phyloP scores from a whole-genome alignment of 805 yeast species.

The Starmerella scarabaei region DNA sequence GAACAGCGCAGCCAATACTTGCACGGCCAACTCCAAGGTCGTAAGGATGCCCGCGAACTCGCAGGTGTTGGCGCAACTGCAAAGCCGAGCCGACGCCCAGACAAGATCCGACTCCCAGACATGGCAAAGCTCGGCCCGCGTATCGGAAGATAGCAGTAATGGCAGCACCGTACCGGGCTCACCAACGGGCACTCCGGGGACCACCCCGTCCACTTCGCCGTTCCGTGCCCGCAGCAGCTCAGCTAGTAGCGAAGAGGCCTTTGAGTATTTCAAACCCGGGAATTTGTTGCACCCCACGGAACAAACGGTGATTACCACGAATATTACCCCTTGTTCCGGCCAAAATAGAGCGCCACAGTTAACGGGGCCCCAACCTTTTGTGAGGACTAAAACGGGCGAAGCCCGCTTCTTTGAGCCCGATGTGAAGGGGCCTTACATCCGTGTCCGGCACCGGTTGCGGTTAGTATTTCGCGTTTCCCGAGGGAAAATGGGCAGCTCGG shows the following conservation, averaged over 20 bases:
- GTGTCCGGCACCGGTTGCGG: constrained; percentile 20
- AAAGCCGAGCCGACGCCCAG: neutral
- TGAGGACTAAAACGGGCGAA: constrained; percentile 21
- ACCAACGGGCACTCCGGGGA: no score
- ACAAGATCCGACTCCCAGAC: neutral
- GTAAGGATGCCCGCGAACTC: neutral
- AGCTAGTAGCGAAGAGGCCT: neutral
- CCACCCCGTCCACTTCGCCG: no score
- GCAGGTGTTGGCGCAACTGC: neutral
- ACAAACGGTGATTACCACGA: constrained; percentile 15
- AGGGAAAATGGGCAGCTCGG: constrained; percentile 3
- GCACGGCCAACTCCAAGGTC: neutral
- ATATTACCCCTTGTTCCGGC: constrained; percentile 13
- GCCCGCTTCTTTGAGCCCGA: constrained; percentile 22
- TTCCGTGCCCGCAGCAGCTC: neutral
- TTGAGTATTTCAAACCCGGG: neutral
- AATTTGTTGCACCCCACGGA: constrained; percentile 16
- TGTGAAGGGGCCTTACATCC: constrained; percentile 19
- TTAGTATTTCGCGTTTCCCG: constrained; percentile 21
- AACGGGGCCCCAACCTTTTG: constrained; percentile 19
- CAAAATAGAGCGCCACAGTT: constrained; percentile 11
- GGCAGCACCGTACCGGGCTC: neutral
- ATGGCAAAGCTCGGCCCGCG: neutral
- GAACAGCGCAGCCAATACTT: neutral
- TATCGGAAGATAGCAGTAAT: neutral